Percentiles rank a stretch among this genome's conserved stretches.
Evolutionary conservation across 208 protist genomes (phyloP).

Genomic region (Angomonas ambiguus): DNA sequence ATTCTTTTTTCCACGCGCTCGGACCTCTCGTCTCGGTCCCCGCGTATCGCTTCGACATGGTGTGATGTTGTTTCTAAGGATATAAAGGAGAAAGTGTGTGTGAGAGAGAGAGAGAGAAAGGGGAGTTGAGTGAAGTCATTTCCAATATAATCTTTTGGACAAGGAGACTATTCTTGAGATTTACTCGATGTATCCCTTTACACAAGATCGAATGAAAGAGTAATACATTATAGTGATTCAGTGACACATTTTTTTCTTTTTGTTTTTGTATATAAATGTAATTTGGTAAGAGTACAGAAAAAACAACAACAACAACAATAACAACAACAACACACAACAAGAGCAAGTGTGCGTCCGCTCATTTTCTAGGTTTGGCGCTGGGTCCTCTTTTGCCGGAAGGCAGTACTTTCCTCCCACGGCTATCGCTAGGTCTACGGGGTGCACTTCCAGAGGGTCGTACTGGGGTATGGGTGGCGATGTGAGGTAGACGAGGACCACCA

Average conservation of each 20-base stretch:
- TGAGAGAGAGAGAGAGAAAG: background rate
- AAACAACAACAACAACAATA: constrained; percentile 8
- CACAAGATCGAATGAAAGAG: too few species aligned
- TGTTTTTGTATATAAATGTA: too few species aligned
- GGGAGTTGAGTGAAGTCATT: too few species aligned
- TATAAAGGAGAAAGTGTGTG: background rate
- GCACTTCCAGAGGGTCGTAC: background rate
- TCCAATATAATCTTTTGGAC: too few species aligned
- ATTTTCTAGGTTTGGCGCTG: background rate
- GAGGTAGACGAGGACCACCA: background rate
- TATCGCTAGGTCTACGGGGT: background rate
- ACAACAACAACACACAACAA: constrained; percentile 3
- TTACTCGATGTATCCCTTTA: too few species aligned
- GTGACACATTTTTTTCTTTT: too few species aligned
- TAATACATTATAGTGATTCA: too few species aligned
- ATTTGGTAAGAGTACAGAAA: background rate
- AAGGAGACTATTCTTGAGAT: too few species aligned
- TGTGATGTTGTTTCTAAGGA: background rate
- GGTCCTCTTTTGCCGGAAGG: background rate
- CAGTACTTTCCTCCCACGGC: background rate
- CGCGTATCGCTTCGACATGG: constrained; percentile 47
- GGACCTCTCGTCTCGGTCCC: constrained; percentile 71
- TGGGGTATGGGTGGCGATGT: background rate
- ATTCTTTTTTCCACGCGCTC: constrained; percentile 79
- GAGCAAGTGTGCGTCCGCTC: constrained; percentile 3